Evolutionary conservation across 495 filamentous ascomycete genomes (phyloP).

Genomic region (Aspergillus homomorphus): DNA sequence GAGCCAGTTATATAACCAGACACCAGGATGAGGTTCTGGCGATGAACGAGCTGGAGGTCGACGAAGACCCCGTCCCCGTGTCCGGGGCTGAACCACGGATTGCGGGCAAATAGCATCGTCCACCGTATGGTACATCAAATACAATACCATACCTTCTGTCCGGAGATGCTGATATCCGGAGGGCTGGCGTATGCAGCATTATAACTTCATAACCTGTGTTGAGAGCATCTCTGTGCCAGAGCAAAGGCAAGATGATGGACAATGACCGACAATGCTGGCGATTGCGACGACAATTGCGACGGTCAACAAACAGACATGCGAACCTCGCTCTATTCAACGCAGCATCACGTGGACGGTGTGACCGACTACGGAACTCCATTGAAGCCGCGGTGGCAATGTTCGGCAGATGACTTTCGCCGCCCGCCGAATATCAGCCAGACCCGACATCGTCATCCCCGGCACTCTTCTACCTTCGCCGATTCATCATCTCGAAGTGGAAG

Average conservation of each 20-base stretch:
- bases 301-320: no score
- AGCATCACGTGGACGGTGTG: background rate
- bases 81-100: conserved; percentile 14
- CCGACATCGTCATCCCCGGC: conserved; percentile 23
- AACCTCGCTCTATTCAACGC: background rate
- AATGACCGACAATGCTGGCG: no score
- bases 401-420: conserved; percentile 34
- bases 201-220: no score
- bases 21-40: background rate
- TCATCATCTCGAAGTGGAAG: conserved; percentile 13
- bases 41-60: background rate
- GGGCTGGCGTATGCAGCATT: no score
- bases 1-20: background rate
- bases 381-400: conserved; percentile 28
- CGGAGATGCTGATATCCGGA: background rate
- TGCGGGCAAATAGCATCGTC: background rate
- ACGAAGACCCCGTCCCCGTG: conserved; percentile 5
- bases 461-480: conserved; percentile 10
- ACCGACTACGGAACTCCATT: conserved; percentile 20
- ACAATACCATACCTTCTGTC: background rate
- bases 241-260: background rate
- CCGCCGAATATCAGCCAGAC: conserved; percentile 23
- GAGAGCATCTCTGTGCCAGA: no score
- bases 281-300: no score
- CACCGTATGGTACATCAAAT: conserved; percentile 1